Evolutionary conservation across 2,329 filamentous ascomycete species (phyloP).

Genomic region (Rhinocladiella mackenziei): DNA sequence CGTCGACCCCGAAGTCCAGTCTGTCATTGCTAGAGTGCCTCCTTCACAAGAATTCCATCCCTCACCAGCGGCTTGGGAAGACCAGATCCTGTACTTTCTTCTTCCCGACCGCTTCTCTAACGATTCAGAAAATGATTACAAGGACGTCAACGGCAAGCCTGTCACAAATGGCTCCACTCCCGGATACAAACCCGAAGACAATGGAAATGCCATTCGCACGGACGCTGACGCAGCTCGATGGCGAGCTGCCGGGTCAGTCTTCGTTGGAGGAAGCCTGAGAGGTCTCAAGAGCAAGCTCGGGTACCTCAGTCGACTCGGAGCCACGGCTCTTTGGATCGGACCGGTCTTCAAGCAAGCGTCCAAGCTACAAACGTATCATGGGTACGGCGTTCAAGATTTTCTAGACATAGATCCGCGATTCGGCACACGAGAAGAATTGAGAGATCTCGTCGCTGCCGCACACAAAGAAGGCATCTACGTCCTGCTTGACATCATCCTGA

Average conservation of each 20-base stretch:
- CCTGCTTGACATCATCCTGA: slow-evolving; percentile 16
- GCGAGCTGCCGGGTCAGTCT: slow-evolving; percentile 2
- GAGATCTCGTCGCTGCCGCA: slow-evolving; percentile 7
- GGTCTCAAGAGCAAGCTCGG: slow-evolving; percentile 10
- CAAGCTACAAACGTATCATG: slow-evolving; percentile 14
- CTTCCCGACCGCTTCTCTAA: slow-evolving; percentile 19
- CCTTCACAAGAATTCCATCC: slow-evolving; percentile 9
- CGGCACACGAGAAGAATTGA: slow-evolving; percentile 13
- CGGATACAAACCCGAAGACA: slow-evolving; percentile 2
- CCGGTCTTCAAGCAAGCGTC: slow-evolving; percentile 12
- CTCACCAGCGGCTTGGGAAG: slow-evolving; percentile 8
- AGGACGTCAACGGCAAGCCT: slow-evolving; percentile 2
- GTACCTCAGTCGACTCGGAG: slow-evolving; percentile 10
- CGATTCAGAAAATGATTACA: slow-evolving; percentile 7
- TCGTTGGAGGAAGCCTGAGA: slow-evolving; percentile 10
- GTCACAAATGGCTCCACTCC: slow-evolving; percentile 2
- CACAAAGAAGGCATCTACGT: slow-evolving; percentile 14
- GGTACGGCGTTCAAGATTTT: slow-evolving; percentile 15
- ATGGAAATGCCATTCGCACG: slow-evolving; percentile 6
- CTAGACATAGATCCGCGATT: slow-evolving; percentile 13
- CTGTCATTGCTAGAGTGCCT: slow-evolving; percentile 5
- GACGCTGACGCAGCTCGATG: slow-evolving; percentile 5
- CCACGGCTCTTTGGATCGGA: slow-evolving; percentile 14
- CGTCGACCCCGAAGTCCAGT: slow-evolving; percentile 2
- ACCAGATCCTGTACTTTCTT: slow-evolving; percentile 22